Conservation (phyloP, 2,329 filamentous ascomycete species). For the Diaporthe aspalathi region DNA sequence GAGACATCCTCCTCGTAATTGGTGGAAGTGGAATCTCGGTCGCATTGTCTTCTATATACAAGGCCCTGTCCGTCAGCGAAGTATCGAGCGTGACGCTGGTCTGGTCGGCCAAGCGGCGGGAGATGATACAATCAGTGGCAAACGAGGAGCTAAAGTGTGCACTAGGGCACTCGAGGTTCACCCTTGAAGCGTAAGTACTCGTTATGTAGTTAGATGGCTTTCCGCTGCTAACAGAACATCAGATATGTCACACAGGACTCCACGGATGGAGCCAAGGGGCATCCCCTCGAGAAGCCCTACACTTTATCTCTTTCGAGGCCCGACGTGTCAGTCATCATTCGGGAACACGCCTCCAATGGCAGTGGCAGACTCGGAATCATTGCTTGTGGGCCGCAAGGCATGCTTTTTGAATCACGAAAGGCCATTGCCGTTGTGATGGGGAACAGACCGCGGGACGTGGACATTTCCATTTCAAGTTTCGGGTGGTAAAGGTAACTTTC, state of each 20-base stretch:
- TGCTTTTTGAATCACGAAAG: neutral
- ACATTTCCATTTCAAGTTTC: neutral
- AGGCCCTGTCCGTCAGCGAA: neutral
- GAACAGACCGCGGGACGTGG: neutral
- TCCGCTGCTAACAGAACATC: neutral
- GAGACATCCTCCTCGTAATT: neutral
- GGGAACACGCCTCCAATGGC: neutral
- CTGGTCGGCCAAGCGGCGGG: neutral
- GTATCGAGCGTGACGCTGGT: neutral
- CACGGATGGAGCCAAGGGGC: neutral
- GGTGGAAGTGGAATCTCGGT: slow-evolving; percentile 22
- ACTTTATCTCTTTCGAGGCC: neutral
- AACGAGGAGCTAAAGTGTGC: slow-evolving; percentile 6
- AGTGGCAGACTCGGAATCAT: slow-evolving; percentile 19
- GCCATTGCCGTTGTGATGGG: neutral
- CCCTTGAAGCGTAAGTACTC: neutral
- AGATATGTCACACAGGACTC: neutral
- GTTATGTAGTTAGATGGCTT: neutral
- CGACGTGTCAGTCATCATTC: neutral
- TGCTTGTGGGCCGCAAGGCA: neutral
- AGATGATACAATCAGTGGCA: slow-evolving; percentile 11
- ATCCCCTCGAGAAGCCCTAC: neutral
- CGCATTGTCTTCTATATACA: slow-evolving; percentile 6
- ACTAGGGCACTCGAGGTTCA: neutral
- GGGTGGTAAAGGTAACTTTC: neutral